phyloP scores from a whole-genome alignment of 2,329 filamentous ascomycete species.

The Verticillium albo-atrum region DNA sequence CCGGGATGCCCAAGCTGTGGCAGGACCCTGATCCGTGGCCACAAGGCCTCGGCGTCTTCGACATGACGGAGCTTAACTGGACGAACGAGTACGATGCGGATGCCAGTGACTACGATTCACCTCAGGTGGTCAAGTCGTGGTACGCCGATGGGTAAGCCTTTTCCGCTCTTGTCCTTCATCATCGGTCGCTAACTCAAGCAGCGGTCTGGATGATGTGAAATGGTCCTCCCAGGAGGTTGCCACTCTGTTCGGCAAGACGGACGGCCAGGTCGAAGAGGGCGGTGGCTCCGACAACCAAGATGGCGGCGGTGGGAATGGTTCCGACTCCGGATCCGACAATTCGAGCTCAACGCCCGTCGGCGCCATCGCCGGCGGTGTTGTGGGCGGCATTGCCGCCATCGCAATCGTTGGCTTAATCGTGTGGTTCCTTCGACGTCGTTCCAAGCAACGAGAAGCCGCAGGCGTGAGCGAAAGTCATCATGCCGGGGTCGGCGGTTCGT shows the following conservation, averaged over 20 bases:
- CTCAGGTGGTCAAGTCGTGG: constrained; percentile 24
- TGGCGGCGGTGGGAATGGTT: not conserved
- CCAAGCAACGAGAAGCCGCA: not conserved
- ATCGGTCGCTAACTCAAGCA: not conserved
- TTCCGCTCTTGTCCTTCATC: not conserved
- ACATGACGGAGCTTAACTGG: constrained; percentile 32
- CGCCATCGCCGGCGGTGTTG: not conserved
- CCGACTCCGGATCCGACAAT: not conserved
- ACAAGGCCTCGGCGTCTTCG: constrained; percentile 32
- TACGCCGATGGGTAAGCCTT: constrained; percentile 19
- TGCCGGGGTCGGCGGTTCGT: not conserved
- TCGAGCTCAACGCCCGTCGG: not conserved
- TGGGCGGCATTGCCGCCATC: not conserved
- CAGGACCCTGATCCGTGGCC: constrained; percentile 26
- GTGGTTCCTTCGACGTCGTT: not conserved
- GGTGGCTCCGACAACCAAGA: not conserved
- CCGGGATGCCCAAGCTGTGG: not conserved
- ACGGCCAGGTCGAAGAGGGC: not conserved
- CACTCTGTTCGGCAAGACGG: not conserved
- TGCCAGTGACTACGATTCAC: constrained; percentile 26
- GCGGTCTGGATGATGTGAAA: not conserved
- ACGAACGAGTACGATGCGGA: constrained; percentile 25
- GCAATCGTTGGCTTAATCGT: not conserved
- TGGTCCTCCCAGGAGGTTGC: not conserved
- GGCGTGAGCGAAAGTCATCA: not conserved